Conservation (phyloP, 2,329 filamentous ascomycete genomes). For the Hypoxylon sp. region DNA sequence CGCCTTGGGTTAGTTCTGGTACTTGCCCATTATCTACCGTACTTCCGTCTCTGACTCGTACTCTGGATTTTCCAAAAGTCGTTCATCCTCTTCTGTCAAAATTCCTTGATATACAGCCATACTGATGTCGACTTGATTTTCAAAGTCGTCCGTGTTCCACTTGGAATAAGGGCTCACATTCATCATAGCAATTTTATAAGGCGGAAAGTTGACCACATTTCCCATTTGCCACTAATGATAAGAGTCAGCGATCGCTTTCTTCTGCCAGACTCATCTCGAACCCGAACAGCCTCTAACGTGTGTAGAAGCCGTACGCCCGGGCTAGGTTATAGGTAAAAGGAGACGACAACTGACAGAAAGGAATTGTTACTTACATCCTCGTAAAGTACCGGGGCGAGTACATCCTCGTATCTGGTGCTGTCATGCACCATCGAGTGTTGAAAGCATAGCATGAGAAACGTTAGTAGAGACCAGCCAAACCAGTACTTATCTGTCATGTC, state of each 20-base stretch:
- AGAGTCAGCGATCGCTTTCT: neutral
- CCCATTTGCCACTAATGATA: neutral
- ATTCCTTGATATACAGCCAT: too few species aligned
- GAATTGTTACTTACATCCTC: neutral
- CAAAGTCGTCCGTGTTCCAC: neutral
- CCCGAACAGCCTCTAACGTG: too few species aligned
- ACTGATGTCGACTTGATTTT: neutral
- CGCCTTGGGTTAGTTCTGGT: neutral
- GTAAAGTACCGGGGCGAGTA: neutral
- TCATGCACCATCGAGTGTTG: constrained; percentile 1
- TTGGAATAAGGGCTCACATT: constrained; percentile 6
- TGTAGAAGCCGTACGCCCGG: too few species aligned
- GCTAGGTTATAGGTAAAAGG: too few species aligned
- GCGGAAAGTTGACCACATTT: neutral
- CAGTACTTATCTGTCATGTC: constrained; percentile 18
- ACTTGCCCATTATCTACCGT: neutral
- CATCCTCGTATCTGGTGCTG: neutral
- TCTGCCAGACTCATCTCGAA: neutral
- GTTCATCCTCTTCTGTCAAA: too few species aligned
- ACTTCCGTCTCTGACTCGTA: neutral
- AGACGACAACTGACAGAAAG: too few species aligned
- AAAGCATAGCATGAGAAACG: neutral
- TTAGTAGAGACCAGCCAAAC: constrained; percentile 25
- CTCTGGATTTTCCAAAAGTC: neutral
- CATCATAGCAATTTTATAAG: neutral